Evolutionary conservation across 2,329 filamentous ascomycete species (phyloP).

Genomic region (Sphaerulina vaccinii): DNA sequence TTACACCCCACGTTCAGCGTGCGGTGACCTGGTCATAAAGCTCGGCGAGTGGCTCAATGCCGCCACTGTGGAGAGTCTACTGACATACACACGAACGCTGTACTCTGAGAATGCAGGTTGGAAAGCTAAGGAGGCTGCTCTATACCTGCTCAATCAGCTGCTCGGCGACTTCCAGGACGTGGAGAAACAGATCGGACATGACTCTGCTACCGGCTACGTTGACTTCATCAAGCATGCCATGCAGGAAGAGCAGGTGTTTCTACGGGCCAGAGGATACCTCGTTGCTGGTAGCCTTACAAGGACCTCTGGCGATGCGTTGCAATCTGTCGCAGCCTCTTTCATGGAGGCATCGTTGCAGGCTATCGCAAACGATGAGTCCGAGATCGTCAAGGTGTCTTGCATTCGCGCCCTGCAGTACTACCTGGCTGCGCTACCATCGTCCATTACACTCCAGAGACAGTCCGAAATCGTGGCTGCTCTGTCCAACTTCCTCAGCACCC

Average conservation of each 20-base stretch:
- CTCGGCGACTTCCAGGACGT: slow-evolving; percentile 80
- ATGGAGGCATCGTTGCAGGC: slow-evolving; percentile 72
- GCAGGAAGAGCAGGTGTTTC: slow-evolving; percentile 67
- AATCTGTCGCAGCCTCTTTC: slow-evolving; percentile 58
- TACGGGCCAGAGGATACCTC: slow-evolving; percentile 83
- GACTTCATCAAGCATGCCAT: slow-evolving; percentile 78
- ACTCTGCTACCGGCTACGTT: slow-evolving; percentile 71
- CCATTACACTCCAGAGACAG: slow-evolving; percentile 59
- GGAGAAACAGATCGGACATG: slow-evolving; percentile 66
- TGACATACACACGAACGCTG: slow-evolving; percentile 71
- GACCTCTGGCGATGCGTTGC: slow-evolving; percentile 59
- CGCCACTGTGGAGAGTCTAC: slow-evolving; percentile 73
- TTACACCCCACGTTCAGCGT: slow-evolving; percentile 90
- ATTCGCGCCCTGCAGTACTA: slow-evolving; percentile 79
- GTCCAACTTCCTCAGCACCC: slow-evolving; percentile 70
- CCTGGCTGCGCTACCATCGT: slow-evolving; percentile 53
- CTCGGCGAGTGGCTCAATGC: slow-evolving; percentile 83
- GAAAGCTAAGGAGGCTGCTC: slow-evolving; percentile 73
- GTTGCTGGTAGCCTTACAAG: slow-evolving; percentile 78
- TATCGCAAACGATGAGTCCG: slow-evolving; percentile 72
- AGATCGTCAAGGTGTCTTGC: slow-evolving; percentile 88
- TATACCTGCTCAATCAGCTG: slow-evolving; percentile 83
- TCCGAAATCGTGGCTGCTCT: slow-evolving; percentile 59
- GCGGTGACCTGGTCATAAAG: slow-evolving; percentile 88
- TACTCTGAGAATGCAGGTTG: slow-evolving; percentile 60